These are phyloP conservation scores for Alternaria angustiovoidea DNA, from an alignment of 2,329 filamentous ascomycete species.

Conservation along the genomic window DNA sequence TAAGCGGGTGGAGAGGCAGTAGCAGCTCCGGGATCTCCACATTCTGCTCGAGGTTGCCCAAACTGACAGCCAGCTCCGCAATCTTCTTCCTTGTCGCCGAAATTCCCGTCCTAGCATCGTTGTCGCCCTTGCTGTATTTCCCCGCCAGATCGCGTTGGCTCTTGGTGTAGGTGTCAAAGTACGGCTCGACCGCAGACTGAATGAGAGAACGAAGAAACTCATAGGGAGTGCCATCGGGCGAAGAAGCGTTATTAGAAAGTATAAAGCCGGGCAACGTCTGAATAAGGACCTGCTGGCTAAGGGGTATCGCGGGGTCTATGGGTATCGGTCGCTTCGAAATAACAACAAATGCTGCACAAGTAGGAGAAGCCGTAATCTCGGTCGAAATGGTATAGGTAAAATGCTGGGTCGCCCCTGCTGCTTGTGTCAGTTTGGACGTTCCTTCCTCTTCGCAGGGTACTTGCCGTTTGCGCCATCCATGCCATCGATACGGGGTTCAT, in stretches of 20 bases:
- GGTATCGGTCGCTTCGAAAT: conserved; percentile 89
- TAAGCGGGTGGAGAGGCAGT: conserved; percentile 85
- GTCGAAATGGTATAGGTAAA: conserved; percentile 83
- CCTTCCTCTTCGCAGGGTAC: conserved; percentile 18
- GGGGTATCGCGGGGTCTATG: conserved; percentile 81
- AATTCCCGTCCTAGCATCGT: conserved; percentile 91
- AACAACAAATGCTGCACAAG: conserved; percentile 85
- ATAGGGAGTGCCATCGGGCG: conserved; percentile 83
- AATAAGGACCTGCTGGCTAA: conserved; percentile 89
- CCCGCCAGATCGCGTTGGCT: conserved; percentile 53
- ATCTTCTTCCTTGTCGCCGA: conserved; percentile 97
- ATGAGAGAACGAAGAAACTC: conserved; percentile 92
- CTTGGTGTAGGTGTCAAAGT: conserved; percentile 96
- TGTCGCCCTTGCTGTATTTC: conserved; percentile 77
- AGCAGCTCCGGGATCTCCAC: conserved; percentile 95
- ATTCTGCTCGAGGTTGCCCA: conserved; percentile 94
- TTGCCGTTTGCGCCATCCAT: conserved; percentile 45
- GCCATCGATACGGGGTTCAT: conserved; percentile 50
- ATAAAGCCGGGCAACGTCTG: conserved; percentile 88
- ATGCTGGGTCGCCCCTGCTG: conserved; percentile 50
- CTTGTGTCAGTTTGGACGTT: conserved; percentile 46
- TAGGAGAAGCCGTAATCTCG: conserved; percentile 80
- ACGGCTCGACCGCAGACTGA: conserved; percentile 89
- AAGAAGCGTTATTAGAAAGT: conserved; percentile 70
- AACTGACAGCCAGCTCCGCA: conserved; percentile 88